Evolutionary conservation across 495 filamentous ascomycete species (phyloP), one percentile per base, ranked within the genome.

Genomic region (Xylaria palmicola): DNA sequence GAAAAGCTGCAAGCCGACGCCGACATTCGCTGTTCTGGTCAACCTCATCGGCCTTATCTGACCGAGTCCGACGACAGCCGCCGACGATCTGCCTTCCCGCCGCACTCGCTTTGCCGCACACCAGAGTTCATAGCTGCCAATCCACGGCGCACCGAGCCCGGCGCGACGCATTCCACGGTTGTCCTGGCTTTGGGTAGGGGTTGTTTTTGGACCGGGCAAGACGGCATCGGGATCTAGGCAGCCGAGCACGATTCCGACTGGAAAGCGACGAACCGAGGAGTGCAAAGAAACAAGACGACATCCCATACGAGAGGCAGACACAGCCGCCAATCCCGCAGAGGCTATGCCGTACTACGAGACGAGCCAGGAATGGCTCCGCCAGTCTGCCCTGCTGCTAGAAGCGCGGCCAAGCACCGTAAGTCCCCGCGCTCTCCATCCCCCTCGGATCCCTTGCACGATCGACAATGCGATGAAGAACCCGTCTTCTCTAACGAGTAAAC

Each of bases 361-460:
- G 45, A 79, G 78, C 56, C 79, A 83, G 67, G 81, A 84, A 62
- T 84, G 82, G 72, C 78, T 82, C 5, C 74, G 72, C 45, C 75
- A 80, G 60, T 80, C 79, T 0, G 63, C 77, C 13, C 77, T 79
- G 17, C 75, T 84, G 22, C 60, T 84, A 26, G 70, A 74, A 36
- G 81, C 81, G 40, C 73, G 74, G 9, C 81, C 81, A 0, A 63
- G 41, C 26, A 81, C 77, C 6, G 81, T 81, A 75, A 30, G 69
- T 66, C 37, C 32, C 2, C 22, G n/a, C 1, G 34, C 48, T 37
- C 47, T 15, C 62, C 26, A 50, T 56, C 40, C 41, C 30, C 29
- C 29, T 32, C 22, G 22, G 12, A 41, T 34, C 4, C 20, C 32
- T 27, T 34, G 20, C 13, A 9, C 61, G n/a, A n/a, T n/a, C n/a